Percentiles rank a stretch among this genome's conserved stretches.
phyloP scores from a whole-genome alignment of 495 filamentous ascomycete species.

The Cercophora sp. region DNA sequence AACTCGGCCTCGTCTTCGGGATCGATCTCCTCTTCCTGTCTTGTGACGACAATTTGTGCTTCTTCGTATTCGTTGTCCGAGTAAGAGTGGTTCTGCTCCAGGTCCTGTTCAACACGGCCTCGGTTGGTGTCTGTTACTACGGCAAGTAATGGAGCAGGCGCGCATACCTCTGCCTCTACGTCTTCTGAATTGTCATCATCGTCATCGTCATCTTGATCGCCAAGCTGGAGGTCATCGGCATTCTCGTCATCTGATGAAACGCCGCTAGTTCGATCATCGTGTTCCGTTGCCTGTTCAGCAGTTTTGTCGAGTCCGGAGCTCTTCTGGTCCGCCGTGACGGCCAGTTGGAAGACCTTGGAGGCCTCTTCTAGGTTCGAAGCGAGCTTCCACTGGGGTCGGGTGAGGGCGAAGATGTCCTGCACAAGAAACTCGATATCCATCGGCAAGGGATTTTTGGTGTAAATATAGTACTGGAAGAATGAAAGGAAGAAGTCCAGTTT shows the following conservation, averaged over 20 bases:
- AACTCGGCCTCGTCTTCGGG: conserved; percentile 96
- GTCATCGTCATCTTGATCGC: conserved; percentile 36
- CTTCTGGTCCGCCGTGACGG: conserved; percentile 85
- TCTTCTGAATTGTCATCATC: conserved; percentile 48
- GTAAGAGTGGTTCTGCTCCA: conserved; percentile 40
- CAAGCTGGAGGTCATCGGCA: conserved; percentile 38
- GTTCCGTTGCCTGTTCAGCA: conserved; percentile 53
- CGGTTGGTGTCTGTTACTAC: conserved; percentile 9
- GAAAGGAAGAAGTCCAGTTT: conserved; percentile 98
- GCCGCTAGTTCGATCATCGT: conserved; percentile 64
- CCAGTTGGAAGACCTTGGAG: conserved; percentile 76
- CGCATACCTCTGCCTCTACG: conserved; percentile 46
- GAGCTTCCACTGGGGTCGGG: conserved; percentile 89
- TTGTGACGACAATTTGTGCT: conserved; percentile 85
- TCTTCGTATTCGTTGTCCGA: conserved; percentile 63
- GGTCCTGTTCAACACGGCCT: conserved; percentile 34
- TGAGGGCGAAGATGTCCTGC: conserved; percentile 81
- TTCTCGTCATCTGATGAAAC: conserved; percentile 64
- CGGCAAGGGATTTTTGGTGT: conserved; percentile 85
- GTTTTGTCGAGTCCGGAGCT: conserved; percentile 63
- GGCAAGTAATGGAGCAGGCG: neutral
- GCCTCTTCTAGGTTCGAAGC: conserved; percentile 78
- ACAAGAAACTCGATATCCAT: conserved; percentile 98
- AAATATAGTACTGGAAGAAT: conserved; percentile 97
- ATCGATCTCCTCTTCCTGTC: conserved; percentile 84